Evolutionary conservation across 192 early-diverging fungal genomes (phyloP), one percentile per base, ranked within the genome.

Genomic region (Gamsiella multidivaricata): DNA sequence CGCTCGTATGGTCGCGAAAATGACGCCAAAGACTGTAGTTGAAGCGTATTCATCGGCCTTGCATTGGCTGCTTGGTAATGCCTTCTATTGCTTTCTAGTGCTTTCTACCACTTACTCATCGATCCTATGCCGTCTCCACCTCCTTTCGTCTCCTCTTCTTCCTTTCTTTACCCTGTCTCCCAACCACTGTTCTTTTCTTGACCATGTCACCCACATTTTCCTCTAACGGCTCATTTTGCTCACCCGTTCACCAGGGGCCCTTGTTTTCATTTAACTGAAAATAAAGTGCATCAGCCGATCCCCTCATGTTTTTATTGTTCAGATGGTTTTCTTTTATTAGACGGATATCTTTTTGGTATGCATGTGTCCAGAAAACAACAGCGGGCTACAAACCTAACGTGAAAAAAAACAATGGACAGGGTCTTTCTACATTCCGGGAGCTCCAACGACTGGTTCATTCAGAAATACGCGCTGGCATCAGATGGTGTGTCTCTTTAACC

Each of bases 201-300:
- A 6, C 26, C 37, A 22, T 41, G 15, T 58, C 23, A 26, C 26
- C 26, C 14, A 34, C 29, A 32, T 32, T 31, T n/a, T 36, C n/a
- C 28, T 36, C 54, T 32, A 55, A 18, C 5, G 18, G 32, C n/a
- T n/a, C n/a, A n/a, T n/a, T n/a, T n/a, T n/a, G n/a, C n/a, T n/a
- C n/a, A n/a, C n/a, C n/a, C n/a, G n/a, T 1, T 10, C 54, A 25
- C 34, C 54, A 28, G 56, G 43, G 51, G 9, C 51, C 51, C 51
- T 31, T 53, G 51, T 59, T 59, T 61, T 61, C 59, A 61, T 61
- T 45, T 46, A 61, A 61, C 42, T 47, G 26, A 61, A 47, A 43
- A 25, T 10, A 45, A 29, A 28, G 41, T 22, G 8, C 31, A 32
- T 47, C 32, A 61, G 45, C 59, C 31, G 31, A 49, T 50, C 59